Evolutionary conservation across 2,329 filamentous ascomycete species (phyloP).

Genomic region (Aspergillus phoenicis): DNA sequence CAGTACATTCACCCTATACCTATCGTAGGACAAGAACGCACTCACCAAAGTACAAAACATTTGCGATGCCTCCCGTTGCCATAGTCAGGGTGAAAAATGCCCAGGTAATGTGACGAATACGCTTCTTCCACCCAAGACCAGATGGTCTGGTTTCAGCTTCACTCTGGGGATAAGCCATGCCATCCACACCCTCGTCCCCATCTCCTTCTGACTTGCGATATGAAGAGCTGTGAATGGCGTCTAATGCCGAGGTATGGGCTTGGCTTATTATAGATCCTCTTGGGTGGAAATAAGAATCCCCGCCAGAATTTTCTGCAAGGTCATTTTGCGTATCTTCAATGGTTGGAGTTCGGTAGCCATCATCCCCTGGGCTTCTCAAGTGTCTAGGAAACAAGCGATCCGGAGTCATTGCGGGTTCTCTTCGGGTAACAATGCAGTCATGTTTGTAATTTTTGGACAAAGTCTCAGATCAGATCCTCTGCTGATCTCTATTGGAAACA

Average conservation of each 20-base stretch:
- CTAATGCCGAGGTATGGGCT: conserved; percentile 34
- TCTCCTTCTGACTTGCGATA: conserved; percentile 22
- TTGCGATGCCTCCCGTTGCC: conserved; percentile 63
- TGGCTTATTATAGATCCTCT: conserved; percentile 21
- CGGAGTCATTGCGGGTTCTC: conserved; percentile 22
- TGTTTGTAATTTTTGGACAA: background rate
- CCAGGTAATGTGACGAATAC: conserved; percentile 70
- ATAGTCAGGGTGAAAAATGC: conserved; percentile 76
- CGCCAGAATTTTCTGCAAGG: conserved; percentile 18
- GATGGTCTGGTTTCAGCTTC: conserved; percentile 22
- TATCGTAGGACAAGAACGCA: conserved; percentile 14
- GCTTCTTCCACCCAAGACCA: conserved; percentile 52
- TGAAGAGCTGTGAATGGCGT: conserved; percentile 26
- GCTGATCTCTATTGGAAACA: background rate
- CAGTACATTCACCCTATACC: background rate
- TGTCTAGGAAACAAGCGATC: conserved; percentile 34
- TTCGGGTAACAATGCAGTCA: background rate
- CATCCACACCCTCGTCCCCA: conserved; percentile 18
- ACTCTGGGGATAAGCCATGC: conserved; percentile 16
- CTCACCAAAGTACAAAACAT: conserved; percentile 60
- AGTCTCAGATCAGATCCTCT: background rate
- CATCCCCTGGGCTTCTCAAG: conserved; percentile 42
- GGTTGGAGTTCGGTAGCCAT: conserved; percentile 49
- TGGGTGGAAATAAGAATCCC: conserved; percentile 16
- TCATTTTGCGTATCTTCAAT: conserved; percentile 46